Evolutionary conservation across 768 basidiomycete species (phyloP), one percentile per base, ranked within the genome.

Genomic region (Leccinum disarticulatum): DNA sequence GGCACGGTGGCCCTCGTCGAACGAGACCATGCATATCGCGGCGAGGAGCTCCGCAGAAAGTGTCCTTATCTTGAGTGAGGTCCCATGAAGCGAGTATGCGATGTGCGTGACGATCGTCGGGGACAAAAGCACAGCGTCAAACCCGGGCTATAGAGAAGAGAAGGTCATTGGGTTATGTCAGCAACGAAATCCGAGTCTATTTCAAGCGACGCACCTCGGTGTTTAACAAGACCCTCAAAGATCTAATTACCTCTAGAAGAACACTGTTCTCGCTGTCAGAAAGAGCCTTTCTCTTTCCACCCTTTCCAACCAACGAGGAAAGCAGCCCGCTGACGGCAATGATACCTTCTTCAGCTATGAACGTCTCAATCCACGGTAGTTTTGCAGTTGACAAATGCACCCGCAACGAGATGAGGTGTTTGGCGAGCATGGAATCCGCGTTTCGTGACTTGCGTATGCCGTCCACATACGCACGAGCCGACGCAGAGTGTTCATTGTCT

Each of bases 341-440:
- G 57, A 95, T 73, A 0, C 95, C 95, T 35, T 82, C 79, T 62
- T 85, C 84, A 0, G 72, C 66, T 1, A 79, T 77, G 68, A 97
- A 96, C 36, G 87, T 85, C 64, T 87, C 80, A 53, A 94, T 86
- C 85, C 93, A 95, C 3, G 79, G 74, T 13, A 95, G 60, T 59
- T 86, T 87, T 0, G 89, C 91, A 0, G 93, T 95, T 3, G 93
- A 91, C 1, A 97, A 77, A 66, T 93, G 90, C 0, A 95, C 90
- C 3, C 94, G 86, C 17, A 98, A 78, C 1, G 88, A 85, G 47
- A 93, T 88, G 2, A 97, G 77, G 66, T 91, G 86, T 68, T 91
- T 93, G 54, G 83, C 79, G 28, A 94, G 79, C 66, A 83, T 86
- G 41, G 81, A 74, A 64, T 88, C 86, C 9, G 78, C 74, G 5